phyloP scores from a whole-genome alignment of 1,284 basidiomycete genomes.

The Sanghuangporus weigelae region DNA sequence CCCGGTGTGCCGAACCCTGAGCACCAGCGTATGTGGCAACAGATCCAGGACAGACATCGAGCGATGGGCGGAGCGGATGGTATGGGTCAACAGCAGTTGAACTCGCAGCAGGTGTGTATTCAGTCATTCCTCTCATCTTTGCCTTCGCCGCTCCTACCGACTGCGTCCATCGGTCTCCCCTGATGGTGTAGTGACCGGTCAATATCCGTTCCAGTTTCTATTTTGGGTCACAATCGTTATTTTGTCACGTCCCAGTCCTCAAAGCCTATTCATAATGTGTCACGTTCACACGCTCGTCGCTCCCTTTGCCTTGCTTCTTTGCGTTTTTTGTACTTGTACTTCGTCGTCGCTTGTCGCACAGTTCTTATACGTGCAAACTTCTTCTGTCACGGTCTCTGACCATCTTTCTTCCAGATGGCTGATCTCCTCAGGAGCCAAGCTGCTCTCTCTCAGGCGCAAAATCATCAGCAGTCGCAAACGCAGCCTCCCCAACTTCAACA shows the following conservation, averaged over 20 bases:
- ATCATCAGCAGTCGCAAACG: constrained; percentile 7
- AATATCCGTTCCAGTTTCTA: constrained; percentile 10
- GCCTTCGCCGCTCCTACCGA: neutral
- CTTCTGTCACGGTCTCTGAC: constrained; percentile 3
- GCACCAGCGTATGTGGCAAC: constrained; percentile 17
- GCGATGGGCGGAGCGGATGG: constrained; percentile 14
- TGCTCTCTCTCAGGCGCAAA: neutral
- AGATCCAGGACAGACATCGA: constrained; percentile 11
- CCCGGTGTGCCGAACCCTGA: constrained; percentile 9
- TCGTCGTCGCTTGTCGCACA: neutral
- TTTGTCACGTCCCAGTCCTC: neutral
- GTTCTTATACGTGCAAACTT: neutral
- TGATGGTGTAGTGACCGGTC: constrained; percentile 12
- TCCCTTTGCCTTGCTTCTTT: constrained; percentile 11
- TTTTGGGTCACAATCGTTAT: constrained; percentile 9
- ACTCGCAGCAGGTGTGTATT: constrained; percentile 11
- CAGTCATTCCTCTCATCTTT: neutral
- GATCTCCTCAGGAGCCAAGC: constrained; percentile 11
- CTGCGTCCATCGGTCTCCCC: constrained; percentile 11
- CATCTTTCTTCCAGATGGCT: constrained; percentile 13
- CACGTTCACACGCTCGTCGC: constrained; percentile 3
- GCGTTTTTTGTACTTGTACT: constrained; percentile 2
- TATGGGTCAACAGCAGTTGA: constrained; percentile 4
- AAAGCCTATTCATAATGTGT: neutral
- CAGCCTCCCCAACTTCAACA: constrained; percentile 12